phyloP scores from a whole-genome alignment of 257 asterid genomes.

The Petrea volubilis region DNA sequence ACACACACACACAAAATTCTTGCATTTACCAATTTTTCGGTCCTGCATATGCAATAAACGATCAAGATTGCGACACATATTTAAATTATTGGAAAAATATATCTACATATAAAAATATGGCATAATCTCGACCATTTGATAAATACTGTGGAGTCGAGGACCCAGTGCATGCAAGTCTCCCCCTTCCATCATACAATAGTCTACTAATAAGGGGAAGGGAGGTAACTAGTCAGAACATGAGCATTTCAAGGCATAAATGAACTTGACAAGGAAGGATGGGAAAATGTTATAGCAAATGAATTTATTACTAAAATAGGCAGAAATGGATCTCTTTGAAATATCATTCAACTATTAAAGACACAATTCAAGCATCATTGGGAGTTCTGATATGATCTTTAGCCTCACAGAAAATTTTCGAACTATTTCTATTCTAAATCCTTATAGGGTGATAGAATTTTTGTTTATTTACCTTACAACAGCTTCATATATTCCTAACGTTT shows the following conservation, averaged over 20 bases:
- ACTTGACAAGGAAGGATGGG: neutral
- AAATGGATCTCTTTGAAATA: neutral
- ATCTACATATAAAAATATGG: too few relatives aligned
- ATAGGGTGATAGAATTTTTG: neutral
- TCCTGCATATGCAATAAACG: too few relatives aligned
- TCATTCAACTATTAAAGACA: neutral
- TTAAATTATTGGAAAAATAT: too few relatives aligned
- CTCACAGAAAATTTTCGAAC: neutral
- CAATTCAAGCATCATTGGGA: neutral
- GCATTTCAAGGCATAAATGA: neutral
- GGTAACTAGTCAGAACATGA: too few relatives aligned
- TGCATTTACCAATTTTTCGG: too few relatives aligned
- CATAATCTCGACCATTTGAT: too few relatives aligned
- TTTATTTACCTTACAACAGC: neutral
- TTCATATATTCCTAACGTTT: too few relatives aligned
- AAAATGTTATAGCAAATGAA: neutral
- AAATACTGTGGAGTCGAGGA: too few relatives aligned
- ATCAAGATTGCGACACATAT: too few relatives aligned
- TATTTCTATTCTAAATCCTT: neutral
- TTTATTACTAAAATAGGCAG: neutral
- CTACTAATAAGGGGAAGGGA: too few relatives aligned
- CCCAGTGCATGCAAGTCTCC: too few relatives aligned
- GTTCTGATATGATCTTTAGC: neutral
- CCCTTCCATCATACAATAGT: too few relatives aligned
- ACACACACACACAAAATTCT: neutral